Conservation (phyloP, 2,329 filamentous ascomycete species). For the Plenodomus biglobosus region DNA sequence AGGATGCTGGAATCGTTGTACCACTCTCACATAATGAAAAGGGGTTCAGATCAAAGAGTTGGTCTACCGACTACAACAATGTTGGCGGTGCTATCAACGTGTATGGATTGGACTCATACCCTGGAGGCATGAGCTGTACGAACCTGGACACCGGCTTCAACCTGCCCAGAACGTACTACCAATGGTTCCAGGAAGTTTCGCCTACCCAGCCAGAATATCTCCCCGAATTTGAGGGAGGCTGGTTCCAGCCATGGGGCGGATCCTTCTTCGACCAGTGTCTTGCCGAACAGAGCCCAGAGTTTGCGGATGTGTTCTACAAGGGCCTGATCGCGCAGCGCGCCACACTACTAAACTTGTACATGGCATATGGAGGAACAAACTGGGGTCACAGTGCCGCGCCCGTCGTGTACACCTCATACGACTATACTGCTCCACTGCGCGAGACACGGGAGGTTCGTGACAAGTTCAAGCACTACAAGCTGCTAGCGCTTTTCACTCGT, state of each 20-base stretch:
- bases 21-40: conserved; percentile 57
- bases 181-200: conserved; percentile 61
- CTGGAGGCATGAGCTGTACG: conserved; percentile 54
- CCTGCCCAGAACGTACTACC: conserved; percentile 56
- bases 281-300: conserved; percentile 51
- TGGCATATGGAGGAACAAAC: conserved; percentile 58
- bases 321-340: conserved; percentile 56
- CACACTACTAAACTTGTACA: conserved; percentile 55
- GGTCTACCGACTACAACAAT: conserved; percentile 59
- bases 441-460: conserved; percentile 57
- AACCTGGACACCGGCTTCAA: conserved; percentile 54
- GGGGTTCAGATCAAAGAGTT: conserved; percentile 52
- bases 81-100: conserved; percentile 58
- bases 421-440: conserved; percentile 54
- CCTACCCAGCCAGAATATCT: conserved; percentile 57
- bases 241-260: conserved; percentile 57
- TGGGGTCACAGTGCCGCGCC: conserved; percentile 54
- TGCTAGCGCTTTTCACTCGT: conserved; percentile 57
- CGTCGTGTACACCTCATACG: conserved; percentile 52
- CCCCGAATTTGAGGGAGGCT: conserved; percentile 58
- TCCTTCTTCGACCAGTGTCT: conserved; percentile 55
- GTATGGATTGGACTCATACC: conserved; percentile 53
- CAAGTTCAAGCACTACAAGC: conserved; percentile 58
- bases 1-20: conserved; percentile 52
- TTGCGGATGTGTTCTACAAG: conserved; percentile 60